Percentiles rank a stretch among this genome's conserved stretches.
Evolutionary conservation across 2,329 filamentous ascomycete species (phyloP).

Genomic region (Grosmannia serpens): DNA sequence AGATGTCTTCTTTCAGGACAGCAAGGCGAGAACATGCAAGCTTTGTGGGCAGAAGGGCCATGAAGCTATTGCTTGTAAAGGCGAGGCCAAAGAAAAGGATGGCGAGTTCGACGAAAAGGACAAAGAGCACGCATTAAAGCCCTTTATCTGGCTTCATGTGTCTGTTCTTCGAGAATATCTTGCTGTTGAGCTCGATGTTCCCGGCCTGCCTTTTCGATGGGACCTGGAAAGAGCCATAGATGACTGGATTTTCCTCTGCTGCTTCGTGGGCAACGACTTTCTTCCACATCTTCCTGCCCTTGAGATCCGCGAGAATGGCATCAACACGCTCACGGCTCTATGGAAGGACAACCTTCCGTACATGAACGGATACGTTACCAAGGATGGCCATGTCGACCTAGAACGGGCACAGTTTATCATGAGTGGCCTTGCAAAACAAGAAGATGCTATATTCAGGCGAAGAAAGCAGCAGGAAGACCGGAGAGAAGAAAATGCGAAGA

Average conservation of each 20-base stretch:
- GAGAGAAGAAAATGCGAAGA: constrained; percentile 66
- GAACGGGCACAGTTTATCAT: constrained; percentile 79
- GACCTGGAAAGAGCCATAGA: constrained; percentile 90
- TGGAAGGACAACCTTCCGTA: constrained; percentile 85
- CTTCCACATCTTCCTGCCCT: constrained; percentile 92
- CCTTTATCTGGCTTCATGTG: constrained; percentile 97
- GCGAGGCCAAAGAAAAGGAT: constrained; percentile 64
- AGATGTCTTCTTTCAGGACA: constrained; percentile 89
- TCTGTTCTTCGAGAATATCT: constrained; percentile 86
- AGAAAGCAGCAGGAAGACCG: constrained; percentile 79
- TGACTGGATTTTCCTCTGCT: constrained; percentile 99
- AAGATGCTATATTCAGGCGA: constrained; percentile 84
- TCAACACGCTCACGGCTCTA: constrained; percentile 90
- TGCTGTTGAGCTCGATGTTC: constrained; percentile 75
- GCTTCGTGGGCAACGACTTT: constrained; percentile 98
- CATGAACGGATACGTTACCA: constrained; percentile 94
- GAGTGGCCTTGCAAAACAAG: constrained; percentile 77
- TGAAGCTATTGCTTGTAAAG: constrained; percentile 74
- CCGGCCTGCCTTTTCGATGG: constrained; percentile 74
- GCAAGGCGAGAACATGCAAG: constrained; percentile 69
- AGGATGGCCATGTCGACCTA: constrained; percentile 86
- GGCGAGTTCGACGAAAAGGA: constrained; percentile 77
- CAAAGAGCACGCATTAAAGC: constrained; percentile 60
- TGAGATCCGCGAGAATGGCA: constrained; percentile 93
- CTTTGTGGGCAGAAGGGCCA: constrained; percentile 90